Evolutionary conservation across 179 eudicot genomes (phyloP), one percentile per base, ranked within the genome.

Genomic region (Vitellaria paradoxa): DNA sequence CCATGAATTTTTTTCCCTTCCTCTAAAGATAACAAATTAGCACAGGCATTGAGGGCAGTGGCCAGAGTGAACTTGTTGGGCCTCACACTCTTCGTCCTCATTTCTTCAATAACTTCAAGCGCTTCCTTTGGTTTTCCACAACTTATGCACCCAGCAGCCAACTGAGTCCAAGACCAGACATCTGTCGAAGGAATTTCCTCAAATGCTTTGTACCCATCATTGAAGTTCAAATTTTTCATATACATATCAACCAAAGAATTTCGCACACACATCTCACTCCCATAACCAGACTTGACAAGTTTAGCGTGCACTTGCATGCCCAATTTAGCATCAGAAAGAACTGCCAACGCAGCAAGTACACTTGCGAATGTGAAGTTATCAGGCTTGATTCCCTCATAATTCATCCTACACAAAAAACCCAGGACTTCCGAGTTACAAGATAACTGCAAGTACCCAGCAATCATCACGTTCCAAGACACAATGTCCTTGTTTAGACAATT

Each of bases 171-270:
- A n/a, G 96, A 84, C 56, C 81, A 56, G 47, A 89, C 86, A 68
- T 89, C 86, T 72, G 75, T 88, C 11, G 40, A 42, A 23, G 67
- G 72, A 14, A 89, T 87, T 64, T 91, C 93, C 4, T 82, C 77
- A 76, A 89, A 91, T 7, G 89, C 89, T 76, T 78, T 81, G 18
- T 81, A 75, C 53, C 91, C 93, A n/a, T 77, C 78, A 6, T 17
- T 21, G 64, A 88, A 74, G 18, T 84, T 78, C 20, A 84, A 86
- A 55, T 64, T 84, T 78, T 85, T 84, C 82, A 89, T 60, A 73
- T 91, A 91, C 93, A 89, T 84, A 75, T 85, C 88, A 10, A 85
- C 82, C 76, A 91, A 84, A n/a, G 96, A 82, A 70, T 91, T 89
- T 1, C 87, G 91, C 11, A 89, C 88, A 79, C 93, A 85, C 63